Evolutionary conservation across 2,329 filamentous ascomycete species (phyloP), one percentile per base, ranked within the genome.

Genomic region (Chaetomium globosum): DNA sequence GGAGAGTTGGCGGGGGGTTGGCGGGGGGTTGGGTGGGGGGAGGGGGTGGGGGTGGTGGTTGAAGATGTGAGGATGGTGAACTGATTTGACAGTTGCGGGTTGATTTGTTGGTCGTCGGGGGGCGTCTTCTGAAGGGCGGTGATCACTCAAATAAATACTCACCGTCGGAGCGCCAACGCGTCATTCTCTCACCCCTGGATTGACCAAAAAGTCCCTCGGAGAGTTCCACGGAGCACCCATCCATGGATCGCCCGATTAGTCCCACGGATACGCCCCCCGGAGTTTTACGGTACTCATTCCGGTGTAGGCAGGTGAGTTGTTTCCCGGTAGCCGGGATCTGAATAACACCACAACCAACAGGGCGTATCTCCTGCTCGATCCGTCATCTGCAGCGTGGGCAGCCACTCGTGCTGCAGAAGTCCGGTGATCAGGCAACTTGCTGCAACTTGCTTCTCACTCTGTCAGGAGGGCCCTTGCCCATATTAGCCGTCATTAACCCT

Each of bases 401-500:
- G 9, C 12, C 9, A 21, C 53, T 21, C 21, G 8, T 31, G 12
- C 26, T 30, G 56, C 39, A 4, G 26, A 48, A 31, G 39, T 58
- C 39, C 39, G 56, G 39, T 49, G 39, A 49, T 13, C 39, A 58
- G 48, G 3, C 9, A 6, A 12, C 26, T 46, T 36, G 10, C 46
- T 51, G 3, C 9, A 6, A 12, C 26, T 46, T 36, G 10, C 46
- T 51, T 19, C 36, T 46, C 23, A 19, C 7, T 33, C n/a, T 7
- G 19, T 19, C 39, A 55, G n/a, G 33, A 56, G 7, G 39, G 19
- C 23, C 49, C 30, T 39, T 28, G 26, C 1, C 9, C 6, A 53
- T n/a, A 36, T 62, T 56, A 56, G 26, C 36, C 28, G 51, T 36
- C 39, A 36, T 56, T 48, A 19, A 56, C n/a, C 48, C 36, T 56